Evolutionary conservation across 208 protist species (phyloP).

Genomic region (Crithidia acanthocephali): DNA sequence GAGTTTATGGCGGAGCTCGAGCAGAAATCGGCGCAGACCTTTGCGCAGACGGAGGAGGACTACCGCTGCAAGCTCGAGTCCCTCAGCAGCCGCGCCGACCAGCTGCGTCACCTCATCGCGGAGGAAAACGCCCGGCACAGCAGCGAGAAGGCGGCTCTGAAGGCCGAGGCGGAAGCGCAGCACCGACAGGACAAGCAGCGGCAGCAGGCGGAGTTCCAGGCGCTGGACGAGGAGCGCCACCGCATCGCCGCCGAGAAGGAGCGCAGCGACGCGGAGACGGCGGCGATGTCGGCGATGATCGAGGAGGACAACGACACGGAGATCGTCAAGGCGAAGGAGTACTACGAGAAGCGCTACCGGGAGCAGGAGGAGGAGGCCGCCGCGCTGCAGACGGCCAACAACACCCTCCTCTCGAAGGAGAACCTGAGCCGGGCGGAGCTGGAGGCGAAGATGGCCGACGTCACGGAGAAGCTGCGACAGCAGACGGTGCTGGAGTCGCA

Average conservation of each 20-base stretch:
- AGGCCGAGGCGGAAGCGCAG: conserved; percentile 43
- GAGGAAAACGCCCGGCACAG: conserved; percentile 71
- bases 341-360: conserved; percentile 92
- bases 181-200: conserved; percentile 51
- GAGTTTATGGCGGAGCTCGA: conserved; percentile 93
- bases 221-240: conserved; percentile 71
- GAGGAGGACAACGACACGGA: conserved; percentile 97
- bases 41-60: conserved; percentile 82
- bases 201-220: conserved; percentile 48
- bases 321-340: conserved; percentile 93
- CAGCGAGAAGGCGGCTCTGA: conserved; percentile 52
- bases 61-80: conserved; percentile 94
- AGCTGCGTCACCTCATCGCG: conserved; percentile 77
- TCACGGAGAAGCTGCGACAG: conserved; percentile 85
- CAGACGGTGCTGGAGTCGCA: conserved; percentile 90
- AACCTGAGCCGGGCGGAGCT: conserved; percentile 94
- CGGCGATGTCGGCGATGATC: conserved; percentile 87
- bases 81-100: conserved; percentile 74
- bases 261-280: conserved; percentile 77
- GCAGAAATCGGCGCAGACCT: conserved; percentile 59
- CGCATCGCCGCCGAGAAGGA: conserved; percentile 66
- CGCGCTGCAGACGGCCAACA: conserved; percentile 91
- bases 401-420: conserved; percentile 83
- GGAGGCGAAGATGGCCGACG: conserved; percentile 86
- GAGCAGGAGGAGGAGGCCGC: conserved; percentile 90